Conservation (phyloP, 441 rosid genomes). For the Macaranga tanarius region DNA sequence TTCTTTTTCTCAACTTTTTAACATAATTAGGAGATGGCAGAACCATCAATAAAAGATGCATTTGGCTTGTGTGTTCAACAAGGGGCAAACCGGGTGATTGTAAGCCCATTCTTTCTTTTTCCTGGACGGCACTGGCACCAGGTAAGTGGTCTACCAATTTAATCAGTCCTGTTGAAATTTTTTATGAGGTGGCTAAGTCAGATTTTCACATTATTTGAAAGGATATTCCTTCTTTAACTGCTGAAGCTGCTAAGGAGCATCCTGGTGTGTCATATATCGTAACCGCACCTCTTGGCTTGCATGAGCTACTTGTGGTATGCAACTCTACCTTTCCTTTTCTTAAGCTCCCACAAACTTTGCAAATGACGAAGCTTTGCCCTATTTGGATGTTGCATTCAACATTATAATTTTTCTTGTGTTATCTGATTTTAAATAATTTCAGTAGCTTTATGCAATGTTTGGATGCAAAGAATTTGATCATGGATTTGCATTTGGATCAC, state of each 20-base stretch:
- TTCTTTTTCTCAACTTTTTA: constrained; percentile 13
- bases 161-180: neutral
- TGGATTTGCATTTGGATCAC: no score
- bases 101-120: constrained; percentile 87
- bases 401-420: neutral
- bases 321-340: neutral
- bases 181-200: constrained; percentile 5
- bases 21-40: constrained; percentile 69
- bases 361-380: neutral
- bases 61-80: constrained; percentile 64
- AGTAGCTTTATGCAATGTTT: no score
- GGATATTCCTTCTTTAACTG: constrained; percentile 85
- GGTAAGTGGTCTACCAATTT: constrained; percentile 38
- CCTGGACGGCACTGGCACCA: constrained; percentile 94
- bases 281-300: constrained; percentile 93
- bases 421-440: neutral
- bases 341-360: neutral
- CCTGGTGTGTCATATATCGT: constrained; percentile 62
- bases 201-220: constrained; percentile 26
- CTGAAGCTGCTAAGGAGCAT: constrained; percentile 89
- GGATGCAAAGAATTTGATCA: no score
- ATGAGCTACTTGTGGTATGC: constrained; percentile 77
- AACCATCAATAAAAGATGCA: constrained; percentile 82
- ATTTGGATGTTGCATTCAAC: neutral
- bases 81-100: constrained; percentile 79